Percentiles rank a stretch among this genome's conserved stretches.
Conservation (phyloP, 805 yeast species). For the Teunomyces panamensis region DNA sequence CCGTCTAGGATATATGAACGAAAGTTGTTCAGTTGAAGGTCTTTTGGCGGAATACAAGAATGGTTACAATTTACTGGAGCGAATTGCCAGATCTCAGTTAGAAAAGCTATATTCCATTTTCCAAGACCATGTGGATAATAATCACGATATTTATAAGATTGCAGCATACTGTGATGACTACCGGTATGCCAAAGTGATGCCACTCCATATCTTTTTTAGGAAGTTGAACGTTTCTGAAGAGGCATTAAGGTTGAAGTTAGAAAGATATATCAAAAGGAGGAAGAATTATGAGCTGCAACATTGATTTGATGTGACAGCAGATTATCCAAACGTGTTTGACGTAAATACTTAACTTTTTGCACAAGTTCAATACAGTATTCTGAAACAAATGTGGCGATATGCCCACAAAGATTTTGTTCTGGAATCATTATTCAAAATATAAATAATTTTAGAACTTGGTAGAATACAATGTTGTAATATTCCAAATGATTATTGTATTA, state of each 20-base stretch:
- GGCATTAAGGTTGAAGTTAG: background rate
- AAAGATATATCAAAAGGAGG: background rate
- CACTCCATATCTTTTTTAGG: background rate
- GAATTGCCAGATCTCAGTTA: background rate
- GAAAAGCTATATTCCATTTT: background rate
- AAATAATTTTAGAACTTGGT: no score
- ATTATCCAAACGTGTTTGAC: background rate
- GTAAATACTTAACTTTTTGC: background rate
- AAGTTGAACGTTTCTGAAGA: background rate
- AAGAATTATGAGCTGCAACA: background rate
- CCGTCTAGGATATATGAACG: background rate
- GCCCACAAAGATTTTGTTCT: no score
- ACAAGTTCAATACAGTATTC: no score
- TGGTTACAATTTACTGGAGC: background rate
- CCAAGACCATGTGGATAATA: background rate
- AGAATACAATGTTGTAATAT: no score
- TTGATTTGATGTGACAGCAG: background rate
- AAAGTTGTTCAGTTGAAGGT: background rate
- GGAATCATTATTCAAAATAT: no score
- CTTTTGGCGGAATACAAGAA: background rate
- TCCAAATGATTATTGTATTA: no score
- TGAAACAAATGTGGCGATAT: no score
- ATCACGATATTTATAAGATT: background rate
- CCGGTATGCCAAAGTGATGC: constrained; percentile 1
- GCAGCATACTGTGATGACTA: constrained; percentile 1